Base-by-base conservation (phyloP, 2,329 filamentous ascomycete genomes). In the Paraconiothyrium brasiliense region DNA sequence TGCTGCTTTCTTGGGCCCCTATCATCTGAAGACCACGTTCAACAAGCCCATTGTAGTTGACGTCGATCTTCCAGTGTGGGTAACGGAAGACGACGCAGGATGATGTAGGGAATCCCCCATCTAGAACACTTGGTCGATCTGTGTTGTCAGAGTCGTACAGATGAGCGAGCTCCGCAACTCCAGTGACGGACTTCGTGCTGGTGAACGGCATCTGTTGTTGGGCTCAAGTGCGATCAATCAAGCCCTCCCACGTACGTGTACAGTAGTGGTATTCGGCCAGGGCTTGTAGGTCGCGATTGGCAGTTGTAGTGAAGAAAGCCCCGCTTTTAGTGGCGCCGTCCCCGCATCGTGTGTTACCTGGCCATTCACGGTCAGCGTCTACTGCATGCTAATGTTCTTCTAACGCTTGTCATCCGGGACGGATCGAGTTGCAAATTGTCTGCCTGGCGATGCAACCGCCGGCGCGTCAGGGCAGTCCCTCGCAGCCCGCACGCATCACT, bases 11-110 rank as follows among this genome's bases (percentile, higher is more conserved):
- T 86, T 91, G 83, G 88, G 87, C 47, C 88, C 84, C 24, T 89
- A 86, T 63, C 89, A 87, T 78, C 70, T 74, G 13, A 69, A 69
- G 16, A 91, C 89, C 75, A 83, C 79, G 63, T 88, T 91, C 78
- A 89, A 94, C 77, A 92, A 93, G 74, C 90, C 92, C 22, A 90
- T 96, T 67, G 89, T 96, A n/a, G 88, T 97, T 13, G 92, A 97
- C 74, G 72, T 96, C 34, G 88, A 93, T 66, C 80, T 95, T 63
- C 89, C 90, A 0, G 81, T 89, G 22, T 86, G 84, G 82, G 73
- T 77, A 54, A 70, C 69, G 35, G 62, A 54, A 35, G 44, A 43
- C 58, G 59, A 63, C 57, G 61, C 50, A 3, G 46, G 57, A 63
- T 67, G 62, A 69, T 64, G 57, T 68, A 64, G 64, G 47, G 50